Base-by-base conservation (phyloP, 768 basidiomycete genomes). In the Boletus pseudo-olivaceus region DNA sequence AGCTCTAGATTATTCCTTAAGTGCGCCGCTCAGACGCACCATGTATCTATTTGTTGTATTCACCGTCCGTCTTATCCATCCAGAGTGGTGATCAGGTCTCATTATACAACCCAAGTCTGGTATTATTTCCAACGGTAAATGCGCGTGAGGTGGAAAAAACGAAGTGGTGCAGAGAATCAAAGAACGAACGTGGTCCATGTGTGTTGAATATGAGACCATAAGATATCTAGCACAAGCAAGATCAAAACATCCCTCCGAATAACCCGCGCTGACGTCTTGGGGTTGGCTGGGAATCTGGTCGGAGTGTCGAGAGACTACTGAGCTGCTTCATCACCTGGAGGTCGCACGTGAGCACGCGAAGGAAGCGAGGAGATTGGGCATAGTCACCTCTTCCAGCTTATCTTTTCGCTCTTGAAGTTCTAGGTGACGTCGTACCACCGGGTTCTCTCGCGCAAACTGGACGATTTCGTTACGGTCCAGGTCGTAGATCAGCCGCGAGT, bases 371-470 rank as follows among this genome's bases (percentile, higher is more conserved):
- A 19, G 32, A 54, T 11, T 5, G 32, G 30, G 20, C 4, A 27
- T n/a, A 59, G 69, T 57, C 58, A 88, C 91, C 81, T 95, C 91
- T 69, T 98, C 97, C 17, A 98, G 78, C 73, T 98, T 98, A 70
- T 99, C 95, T 65, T 98, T 99, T 39, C 97, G 80, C 52, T 94
- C 95, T 68, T 99, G 97, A 40, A 99, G 74, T 54, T 98, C 95
- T 19, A 99, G 77, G 67, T 99, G 97, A 47, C 78, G 78, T 57
- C 87, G 76, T 52, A 99, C 83, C n/a, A 74, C 73, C 0, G 96
- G 97, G 67, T 99, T 98, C 78, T 99, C 96, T 43, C 91, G 82
- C 1, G 97, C 96, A 73, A 99, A 99, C 56, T 85, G 83, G 32
- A 87, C 74, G 39, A 98, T 93, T 69, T 98, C 93, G 45, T 79